Evolutionary conservation across 2,329 filamentous ascomycete genomes (phyloP).

Genomic region (Setomelanomma holmii): DNA sequence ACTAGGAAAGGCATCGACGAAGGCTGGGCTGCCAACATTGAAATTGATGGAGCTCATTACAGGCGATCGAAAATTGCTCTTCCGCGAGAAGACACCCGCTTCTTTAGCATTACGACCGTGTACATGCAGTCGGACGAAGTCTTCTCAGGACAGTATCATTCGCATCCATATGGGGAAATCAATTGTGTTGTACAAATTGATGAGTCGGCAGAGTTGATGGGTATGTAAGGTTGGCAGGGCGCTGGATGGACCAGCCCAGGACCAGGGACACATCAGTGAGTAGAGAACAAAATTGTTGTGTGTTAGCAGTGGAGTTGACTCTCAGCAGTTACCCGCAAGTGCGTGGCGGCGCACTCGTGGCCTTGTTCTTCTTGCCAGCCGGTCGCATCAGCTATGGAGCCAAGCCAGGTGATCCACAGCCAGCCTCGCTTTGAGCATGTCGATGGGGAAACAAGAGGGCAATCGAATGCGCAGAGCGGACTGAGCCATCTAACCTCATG

Average conservation of each 20-base stretch:
- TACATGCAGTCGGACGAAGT: constrained; percentile 61
- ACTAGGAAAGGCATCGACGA: constrained; percentile 45
- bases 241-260: constrained; percentile 64
- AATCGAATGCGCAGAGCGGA: no score
- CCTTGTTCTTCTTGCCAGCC: constrained; percentile 63
- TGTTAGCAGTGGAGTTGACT: neutral
- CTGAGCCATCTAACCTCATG: no score
- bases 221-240: constrained; percentile 64
- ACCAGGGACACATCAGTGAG: constrained; percentile 61
- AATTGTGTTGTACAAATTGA: constrained; percentile 63
- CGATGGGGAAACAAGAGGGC: no score
- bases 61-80: constrained; percentile 54
- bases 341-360: constrained; percentile 58
- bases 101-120: constrained; percentile 64
- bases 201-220: constrained; percentile 58
- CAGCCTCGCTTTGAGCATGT: constrained; percentile 24
- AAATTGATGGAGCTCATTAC: constrained; percentile 38
- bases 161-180: constrained; percentile 63
- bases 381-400: constrained; percentile 61
- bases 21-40: constrained; percentile 47
- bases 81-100: constrained; percentile 57
- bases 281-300: neutral
- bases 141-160: constrained; percentile 63
- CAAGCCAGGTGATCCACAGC: constrained; percentile 54
- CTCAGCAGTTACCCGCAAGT: constrained; percentile 57